A percentile compares a stretch with the other conserved stretches of the same genome.
Conservation (phyloP, 768 basidiomycete species). For the Leucocoprinus birnbaumii region DNA sequence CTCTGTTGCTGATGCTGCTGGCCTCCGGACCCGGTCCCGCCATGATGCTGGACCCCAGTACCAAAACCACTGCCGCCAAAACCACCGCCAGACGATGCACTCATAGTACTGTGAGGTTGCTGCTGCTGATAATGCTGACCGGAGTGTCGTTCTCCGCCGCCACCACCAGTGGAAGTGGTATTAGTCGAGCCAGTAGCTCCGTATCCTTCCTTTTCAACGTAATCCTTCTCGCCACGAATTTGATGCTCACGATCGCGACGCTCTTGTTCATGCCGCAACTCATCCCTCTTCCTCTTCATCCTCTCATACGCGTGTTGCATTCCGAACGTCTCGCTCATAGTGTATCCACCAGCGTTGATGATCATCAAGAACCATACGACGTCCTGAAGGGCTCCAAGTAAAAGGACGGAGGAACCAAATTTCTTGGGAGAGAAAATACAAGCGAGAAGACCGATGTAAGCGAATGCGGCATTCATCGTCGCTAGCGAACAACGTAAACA, state of each 20-base stretch:
- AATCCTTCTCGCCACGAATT: neutral
- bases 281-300: neutral
- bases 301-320: slow-evolving; percentile 1
- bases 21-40: neutral
- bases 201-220: neutral
- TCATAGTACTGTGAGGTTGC: neutral
- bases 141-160: neutral
- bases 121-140: neutral
- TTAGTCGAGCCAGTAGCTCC: neutral
- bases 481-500: slow-evolving; percentile 11
- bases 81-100: neutral
- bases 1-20: too few species aligned
- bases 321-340: slow-evolving; percentile 17
- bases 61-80: neutral
- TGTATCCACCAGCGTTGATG: slow-evolving; percentile 17
- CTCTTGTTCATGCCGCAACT: neutral
- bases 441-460: slow-evolving; percentile 14
- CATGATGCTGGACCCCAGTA: neutral
- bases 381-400: slow-evolving; percentile 19
- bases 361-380: slow-evolving; percentile 21
- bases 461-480: slow-evolving; percentile 21
- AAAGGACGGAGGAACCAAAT: slow-evolving; percentile 21
- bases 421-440: slow-evolving; percentile 18
- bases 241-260: neutral
- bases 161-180: too few species aligned